These are phyloP conservation scores for Nepenthes alata DNA, from an alignment of 179 eudicot species.

Conservation along the genomic window DNA sequence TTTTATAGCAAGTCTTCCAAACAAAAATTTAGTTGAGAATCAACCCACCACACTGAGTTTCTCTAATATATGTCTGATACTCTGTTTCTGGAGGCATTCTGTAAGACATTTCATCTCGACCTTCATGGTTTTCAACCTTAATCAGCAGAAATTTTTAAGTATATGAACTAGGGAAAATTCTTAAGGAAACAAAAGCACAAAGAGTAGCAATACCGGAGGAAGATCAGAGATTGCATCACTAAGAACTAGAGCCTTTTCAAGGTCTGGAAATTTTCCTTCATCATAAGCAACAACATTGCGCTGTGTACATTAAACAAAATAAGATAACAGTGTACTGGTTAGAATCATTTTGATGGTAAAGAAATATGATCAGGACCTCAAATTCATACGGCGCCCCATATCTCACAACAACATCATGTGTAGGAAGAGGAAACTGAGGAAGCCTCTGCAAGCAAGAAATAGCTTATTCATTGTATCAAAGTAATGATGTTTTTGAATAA, in stretches of 20 bases:
- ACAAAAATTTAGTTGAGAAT: not conserved
- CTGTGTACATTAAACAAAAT: constrained; percentile 24
- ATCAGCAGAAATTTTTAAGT: not conserved
- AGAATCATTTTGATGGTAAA: not conserved
- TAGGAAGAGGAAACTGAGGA: constrained; percentile 92
- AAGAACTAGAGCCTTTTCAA: constrained; percentile 63
- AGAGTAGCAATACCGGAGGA: constrained; percentile 36
- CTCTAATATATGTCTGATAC: constrained; percentile 65
- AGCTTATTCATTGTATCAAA: not conserved
- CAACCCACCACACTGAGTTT: constrained; percentile 44
- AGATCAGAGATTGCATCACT: constrained; percentile 90
- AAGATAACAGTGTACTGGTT: not conserved
- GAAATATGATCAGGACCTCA: constrained; percentile 34
- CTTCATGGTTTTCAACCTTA: constrained; percentile 54
- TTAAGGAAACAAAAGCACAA: not conserved
- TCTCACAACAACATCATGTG: constrained; percentile 71
- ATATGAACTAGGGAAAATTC: not conserved
- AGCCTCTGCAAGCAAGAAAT: constrained; percentile 36
- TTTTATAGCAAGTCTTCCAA: too few relatives aligned
- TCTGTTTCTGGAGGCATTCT: constrained; percentile 69
- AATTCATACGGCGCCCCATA: constrained; percentile 73
- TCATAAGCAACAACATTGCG: constrained; percentile 77
- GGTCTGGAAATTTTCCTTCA: constrained; percentile 64
- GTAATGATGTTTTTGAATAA: too few relatives aligned
- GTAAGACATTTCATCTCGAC: constrained; percentile 58